phyloP scores from a whole-genome alignment of 192 early-diverging fungal genomes.

The Coemansia sp. region DNA sequence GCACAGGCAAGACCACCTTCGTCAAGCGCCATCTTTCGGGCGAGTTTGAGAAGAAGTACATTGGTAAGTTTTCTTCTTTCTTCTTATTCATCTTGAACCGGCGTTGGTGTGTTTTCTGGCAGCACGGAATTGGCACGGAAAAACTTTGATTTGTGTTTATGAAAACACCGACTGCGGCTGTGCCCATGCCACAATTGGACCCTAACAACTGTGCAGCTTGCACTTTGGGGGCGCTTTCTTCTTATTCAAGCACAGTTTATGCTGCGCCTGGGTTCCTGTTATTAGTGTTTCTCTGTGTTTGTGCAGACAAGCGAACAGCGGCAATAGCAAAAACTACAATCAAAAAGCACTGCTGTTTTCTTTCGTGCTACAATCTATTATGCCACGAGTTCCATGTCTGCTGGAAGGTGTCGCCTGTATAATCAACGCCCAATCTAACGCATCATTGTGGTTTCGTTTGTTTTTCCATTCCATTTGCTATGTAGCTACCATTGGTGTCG shows the following conservation, averaged over 20 bases:
- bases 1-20: constrained; percentile 99
- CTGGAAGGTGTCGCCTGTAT: no score
- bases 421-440: neutral
- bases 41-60: constrained; percentile 99
- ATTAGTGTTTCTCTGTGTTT: no score
- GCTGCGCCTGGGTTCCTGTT: no score
- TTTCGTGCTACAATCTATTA: no score
- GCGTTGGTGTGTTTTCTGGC: neutral
- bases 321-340: no score
- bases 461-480: constrained; percentile 30
- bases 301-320: no score
- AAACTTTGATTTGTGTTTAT: constrained; percentile 7
- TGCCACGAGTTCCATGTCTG: no score
- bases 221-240: no score
- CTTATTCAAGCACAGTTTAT: no score
- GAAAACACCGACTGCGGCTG: neutral
- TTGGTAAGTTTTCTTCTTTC: constrained; percentile 53
- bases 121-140: neutral
- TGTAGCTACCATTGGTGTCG: constrained; percentile 96
- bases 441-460: constrained; percentile 4
- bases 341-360: no score
- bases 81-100: neutral
- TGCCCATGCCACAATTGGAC: neutral
- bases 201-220: neutral
- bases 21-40: constrained; percentile 99